These are phyloP conservation scores for Mortierella sp. DNA, from an alignment of 371 early-diverging fungal genomes.

Conservation along the genomic window DNA sequence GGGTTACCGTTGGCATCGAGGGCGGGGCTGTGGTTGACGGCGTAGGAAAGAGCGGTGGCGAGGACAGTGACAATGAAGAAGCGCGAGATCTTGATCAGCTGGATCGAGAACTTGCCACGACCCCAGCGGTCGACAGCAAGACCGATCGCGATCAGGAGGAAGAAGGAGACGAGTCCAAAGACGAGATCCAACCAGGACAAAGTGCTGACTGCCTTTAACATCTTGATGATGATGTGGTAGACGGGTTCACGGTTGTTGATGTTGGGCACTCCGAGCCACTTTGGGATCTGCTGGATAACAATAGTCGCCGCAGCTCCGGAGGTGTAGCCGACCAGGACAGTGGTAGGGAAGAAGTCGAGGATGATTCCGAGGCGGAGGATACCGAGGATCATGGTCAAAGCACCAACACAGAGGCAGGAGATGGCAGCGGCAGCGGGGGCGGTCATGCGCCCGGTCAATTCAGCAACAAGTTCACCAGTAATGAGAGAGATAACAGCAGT, in stretches of 20 bases:
- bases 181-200: slow-evolving; percentile 67
- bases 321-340: slow-evolving; percentile 82
- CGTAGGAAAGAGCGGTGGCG: slow-evolving; percentile 78
- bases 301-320: slow-evolving; percentile 83
- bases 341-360: slow-evolving; percentile 86
- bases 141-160: slow-evolving; percentile 62
- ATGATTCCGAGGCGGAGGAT: slow-evolving; percentile 83
- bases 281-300: slow-evolving; percentile 82
- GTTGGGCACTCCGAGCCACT: slow-evolving; percentile 78
- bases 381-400: slow-evolving; percentile 76
- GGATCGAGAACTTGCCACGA: slow-evolving; percentile 50
- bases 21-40: slow-evolving; percentile 63
- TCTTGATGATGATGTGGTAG: slow-evolving; percentile 71
- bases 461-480: slow-evolving; percentile 65
- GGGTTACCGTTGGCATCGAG: slow-evolving; percentile 27
- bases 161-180: slow-evolving; percentile 69
- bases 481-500: slow-evolving; percentile 88
- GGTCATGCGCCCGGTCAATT: slow-evolving; percentile 59
- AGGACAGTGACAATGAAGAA: slow-evolving; percentile 84
- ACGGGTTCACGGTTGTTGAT: slow-evolving; percentile 74
- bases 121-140: slow-evolving; percentile 57
- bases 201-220: slow-evolving; percentile 60
- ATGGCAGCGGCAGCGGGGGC: slow-evolving; percentile 62
- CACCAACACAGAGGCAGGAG: slow-evolving; percentile 74
- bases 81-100: slow-evolving; percentile 70